Percentiles rank a stretch among this genome's conserved stretches.
These are phyloP conservation scores for Micractinium conductrix DNA, from an alignment of 139 green algal species.

Conservation along the genomic window DNA sequence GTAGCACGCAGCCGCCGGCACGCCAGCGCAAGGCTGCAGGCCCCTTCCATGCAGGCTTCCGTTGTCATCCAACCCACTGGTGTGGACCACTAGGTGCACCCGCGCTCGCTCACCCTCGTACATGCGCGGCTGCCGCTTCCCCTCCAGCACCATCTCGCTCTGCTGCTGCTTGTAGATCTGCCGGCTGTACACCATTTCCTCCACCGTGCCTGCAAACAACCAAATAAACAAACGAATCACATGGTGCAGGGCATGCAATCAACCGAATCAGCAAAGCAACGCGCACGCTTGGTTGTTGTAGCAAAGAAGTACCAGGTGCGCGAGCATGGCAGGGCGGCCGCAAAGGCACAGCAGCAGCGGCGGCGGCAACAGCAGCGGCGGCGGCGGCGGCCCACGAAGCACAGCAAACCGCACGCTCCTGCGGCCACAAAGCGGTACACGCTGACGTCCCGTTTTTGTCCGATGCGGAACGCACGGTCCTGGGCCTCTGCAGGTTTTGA, in stretches of 20 bases:
- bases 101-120: background rate
- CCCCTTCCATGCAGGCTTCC: too few relatives aligned
- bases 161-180: slow-evolving; percentile 56
- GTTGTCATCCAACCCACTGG: too few relatives aligned
- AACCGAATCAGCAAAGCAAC: background rate
- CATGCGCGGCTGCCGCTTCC: background rate
- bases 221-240: background rate
- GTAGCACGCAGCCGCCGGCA: too few relatives aligned
- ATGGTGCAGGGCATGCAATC: background rate
- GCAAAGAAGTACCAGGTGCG: too few relatives aligned
- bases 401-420: too few relatives aligned
- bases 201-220: slow-evolving; percentile 56
- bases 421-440: slow-evolving; percentile 49
- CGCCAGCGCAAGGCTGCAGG: too few relatives aligned
- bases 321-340: background rate
- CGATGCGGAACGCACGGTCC: slow-evolving; percentile 84
- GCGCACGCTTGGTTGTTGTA: background rate
- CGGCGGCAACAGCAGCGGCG: too few relatives aligned
- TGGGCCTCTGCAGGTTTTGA: slow-evolving; percentile 56
- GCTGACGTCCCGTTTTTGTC: slow-evolving; percentile 78
- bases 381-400: too few relatives aligned
- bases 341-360: too few relatives aligned
- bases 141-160: background rate
- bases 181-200: slow-evolving; percentile 63
- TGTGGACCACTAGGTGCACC: background rate